Percentiles rank a stretch among this genome's conserved stretches.
phyloP scores from a whole-genome alignment of 75 land plant species.

The Isoetes taiwanensis region DNA sequence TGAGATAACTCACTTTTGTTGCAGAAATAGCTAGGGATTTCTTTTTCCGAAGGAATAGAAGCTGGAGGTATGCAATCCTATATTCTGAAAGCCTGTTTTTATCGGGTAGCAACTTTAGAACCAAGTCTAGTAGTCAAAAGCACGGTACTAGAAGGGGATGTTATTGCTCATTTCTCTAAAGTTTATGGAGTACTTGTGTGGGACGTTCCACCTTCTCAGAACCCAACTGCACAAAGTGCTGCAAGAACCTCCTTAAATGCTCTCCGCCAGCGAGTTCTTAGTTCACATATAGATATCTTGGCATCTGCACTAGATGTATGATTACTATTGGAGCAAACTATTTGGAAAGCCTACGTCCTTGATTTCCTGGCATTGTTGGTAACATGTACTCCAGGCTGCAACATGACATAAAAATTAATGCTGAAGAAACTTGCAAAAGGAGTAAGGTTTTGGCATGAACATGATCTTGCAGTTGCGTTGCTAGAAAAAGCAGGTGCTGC shows the following conservation, averaged over 20 bases:
- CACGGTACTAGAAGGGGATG: slow-evolving; percentile 68
- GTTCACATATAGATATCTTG: slow-evolving; percentile 58
- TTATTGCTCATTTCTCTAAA: slow-evolving; percentile 58
- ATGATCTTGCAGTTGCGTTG: slow-evolving; percentile 58
- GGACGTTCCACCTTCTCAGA: slow-evolving; percentile 36
- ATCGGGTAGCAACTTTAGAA: no score
- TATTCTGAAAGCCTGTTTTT: no score
- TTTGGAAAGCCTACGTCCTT: slow-evolving; percentile 70
- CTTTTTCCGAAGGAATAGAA: no score
- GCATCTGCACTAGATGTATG: slow-evolving; percentile 67
- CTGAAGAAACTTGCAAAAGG: slow-evolving; percentile 51
- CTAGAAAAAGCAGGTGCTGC: slow-evolving; percentile 47
- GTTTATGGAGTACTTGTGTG: slow-evolving; percentile 67
- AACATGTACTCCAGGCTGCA: slow-evolving; percentile 51
- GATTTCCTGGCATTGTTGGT: slow-evolving; percentile 58
- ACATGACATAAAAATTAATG: slow-evolving; percentile 51
- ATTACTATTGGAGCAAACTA: slow-evolving; percentile 46
- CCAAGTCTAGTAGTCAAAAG: no score
- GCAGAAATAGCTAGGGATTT: no score
- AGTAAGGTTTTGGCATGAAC: slow-evolving; percentile 67
- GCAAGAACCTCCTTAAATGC: neutral
- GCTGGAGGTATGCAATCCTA: no score
- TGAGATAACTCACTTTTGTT: no score
- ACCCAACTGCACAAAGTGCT: slow-evolving; percentile 7
- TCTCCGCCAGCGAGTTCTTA: slow-evolving; percentile 26